Percentiles rank a stretch among this genome's conserved stretches.
Conservation (phyloP, 139 green algal genomes). For the Chlorella sp. region DNA sequence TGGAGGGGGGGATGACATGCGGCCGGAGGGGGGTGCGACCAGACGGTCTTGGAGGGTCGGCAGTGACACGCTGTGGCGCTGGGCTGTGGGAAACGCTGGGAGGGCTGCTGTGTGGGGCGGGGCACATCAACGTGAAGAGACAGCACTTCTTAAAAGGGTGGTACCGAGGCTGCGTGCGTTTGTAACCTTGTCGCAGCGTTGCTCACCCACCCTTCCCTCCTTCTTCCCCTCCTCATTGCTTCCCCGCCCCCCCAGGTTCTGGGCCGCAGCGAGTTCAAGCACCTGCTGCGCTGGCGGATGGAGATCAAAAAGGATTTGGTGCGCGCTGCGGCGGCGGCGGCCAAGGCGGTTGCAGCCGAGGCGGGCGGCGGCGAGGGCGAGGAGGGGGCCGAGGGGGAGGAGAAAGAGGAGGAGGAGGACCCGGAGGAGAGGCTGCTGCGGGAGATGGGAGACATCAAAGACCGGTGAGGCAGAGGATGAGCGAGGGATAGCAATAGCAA, state of each 20-base stretch:
- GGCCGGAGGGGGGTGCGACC: too few relatives aligned
- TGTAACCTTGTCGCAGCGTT: not conserved
- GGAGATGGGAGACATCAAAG: slow-evolving; percentile 92
- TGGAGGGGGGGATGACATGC: not conserved
- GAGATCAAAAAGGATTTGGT: slow-evolving; percentile 44
- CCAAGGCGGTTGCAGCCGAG: not conserved
- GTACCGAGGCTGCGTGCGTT: too few relatives aligned
- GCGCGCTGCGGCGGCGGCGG: slow-evolving; percentile 23
- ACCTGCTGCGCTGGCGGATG: slow-evolving; percentile 82
- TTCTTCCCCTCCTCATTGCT: not conserved
- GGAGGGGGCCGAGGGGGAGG: slow-evolving; percentile 9
- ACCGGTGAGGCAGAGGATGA: slow-evolving; percentile 13
- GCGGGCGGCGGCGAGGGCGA: not conserved
- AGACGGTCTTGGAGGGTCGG: too few relatives aligned
- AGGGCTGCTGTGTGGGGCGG: too few relatives aligned
- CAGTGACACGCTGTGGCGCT: too few relatives aligned
- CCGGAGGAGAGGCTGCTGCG: slow-evolving; percentile 81
- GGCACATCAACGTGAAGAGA: too few relatives aligned
- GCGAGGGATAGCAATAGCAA: too few relatives aligned
- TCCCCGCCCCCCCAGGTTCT: slow-evolving; percentile 75
- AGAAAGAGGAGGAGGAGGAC: slow-evolving; percentile 57
- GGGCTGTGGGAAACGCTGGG: too few relatives aligned
- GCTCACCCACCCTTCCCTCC: not conserved
- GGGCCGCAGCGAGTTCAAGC: slow-evolving; percentile 97
- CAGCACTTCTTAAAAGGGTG: too few relatives aligned